phyloP scores from a whole-genome alignment of 2,329 filamentous ascomycete species.

The Teratosphaeria epicoccoides region DNA sequence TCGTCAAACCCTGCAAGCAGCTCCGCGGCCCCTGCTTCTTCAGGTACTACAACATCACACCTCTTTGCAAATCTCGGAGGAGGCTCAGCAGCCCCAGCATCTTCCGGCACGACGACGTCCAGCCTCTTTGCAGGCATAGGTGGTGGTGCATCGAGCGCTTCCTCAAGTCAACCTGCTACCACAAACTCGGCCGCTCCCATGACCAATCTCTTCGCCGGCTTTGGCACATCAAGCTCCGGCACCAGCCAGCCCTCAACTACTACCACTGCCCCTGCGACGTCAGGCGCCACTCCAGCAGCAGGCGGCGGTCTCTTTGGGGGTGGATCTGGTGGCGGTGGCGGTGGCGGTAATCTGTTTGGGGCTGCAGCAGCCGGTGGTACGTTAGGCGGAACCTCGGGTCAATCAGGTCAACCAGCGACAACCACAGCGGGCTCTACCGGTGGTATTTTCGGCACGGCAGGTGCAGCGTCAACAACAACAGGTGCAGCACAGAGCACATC shows the following conservation, averaged over 20 bases:
- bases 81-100: not conserved
- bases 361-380: not conserved
- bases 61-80: not conserved
- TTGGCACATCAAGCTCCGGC: conserved; percentile 3
- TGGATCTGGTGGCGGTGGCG: not conserved
- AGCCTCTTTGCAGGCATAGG: not conserved
- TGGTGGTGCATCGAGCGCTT: not conserved
- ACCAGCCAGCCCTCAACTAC: conserved; percentile 6
- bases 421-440: conserved; percentile 3
- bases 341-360: not conserved
- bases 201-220: conserved; percentile 6
- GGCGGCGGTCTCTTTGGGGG: conserved; percentile 2
- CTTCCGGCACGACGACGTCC: not conserved
- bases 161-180: conserved; percentile 3
- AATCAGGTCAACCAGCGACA: not conserved
- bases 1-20: not conserved
- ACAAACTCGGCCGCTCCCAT: conserved; percentile 3
- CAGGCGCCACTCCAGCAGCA: conserved; percentile 1
- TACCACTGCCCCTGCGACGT: conserved; percentile 4
- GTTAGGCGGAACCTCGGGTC: not conserved
- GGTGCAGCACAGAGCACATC: conserved; percentile 39
- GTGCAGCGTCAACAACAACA: not conserved
- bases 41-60: not conserved
- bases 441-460: conserved; percentile 6
- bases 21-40: not conserved